Evolutionary conservation across 2,329 filamentous ascomycete species (phyloP).

Genomic region (Botryotinia globosa): DNA sequence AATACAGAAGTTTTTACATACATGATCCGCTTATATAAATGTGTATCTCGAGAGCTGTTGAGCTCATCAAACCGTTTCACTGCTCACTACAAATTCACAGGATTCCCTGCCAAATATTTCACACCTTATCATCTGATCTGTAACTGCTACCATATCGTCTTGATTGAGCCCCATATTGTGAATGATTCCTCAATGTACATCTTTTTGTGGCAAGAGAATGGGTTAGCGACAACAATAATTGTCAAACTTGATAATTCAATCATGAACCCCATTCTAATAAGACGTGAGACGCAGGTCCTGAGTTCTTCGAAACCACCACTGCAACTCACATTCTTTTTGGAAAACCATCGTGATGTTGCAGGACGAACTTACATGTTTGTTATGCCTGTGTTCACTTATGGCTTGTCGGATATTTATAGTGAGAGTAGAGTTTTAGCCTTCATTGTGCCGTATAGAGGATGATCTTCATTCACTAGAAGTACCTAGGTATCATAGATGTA

Average conservation of each 20-base stretch:
- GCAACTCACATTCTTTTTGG: too few relatives aligned
- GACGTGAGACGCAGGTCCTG: neutral
- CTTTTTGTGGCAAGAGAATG: too few relatives aligned
- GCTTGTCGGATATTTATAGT: neutral
- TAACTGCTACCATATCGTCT: fast-evolving
- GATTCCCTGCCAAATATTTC: neutral
- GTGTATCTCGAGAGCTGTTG: neutral
- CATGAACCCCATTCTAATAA: neutral
- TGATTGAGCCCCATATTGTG: fast-evolving
- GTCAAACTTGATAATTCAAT: neutral
- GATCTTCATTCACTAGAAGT: neutral
- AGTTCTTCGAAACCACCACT: neutral
- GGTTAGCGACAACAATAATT: too few relatives aligned
- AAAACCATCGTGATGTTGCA: fast-evolving
- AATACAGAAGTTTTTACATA: neutral
- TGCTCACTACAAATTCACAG: neutral
- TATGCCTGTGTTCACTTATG: neutral
- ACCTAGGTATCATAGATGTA: too few relatives aligned
- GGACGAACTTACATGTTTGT: fast-evolving
- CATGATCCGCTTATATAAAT: neutral
- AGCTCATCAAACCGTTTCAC: neutral
- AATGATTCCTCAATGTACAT: too few relatives aligned
- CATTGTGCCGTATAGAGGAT: fast-evolving
- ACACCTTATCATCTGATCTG: too few relatives aligned
- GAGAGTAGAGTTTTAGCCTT: fast-evolving